Conservation (phyloP, 2,329 filamentous ascomycete species). For the Penicillium occitanis region DNA sequence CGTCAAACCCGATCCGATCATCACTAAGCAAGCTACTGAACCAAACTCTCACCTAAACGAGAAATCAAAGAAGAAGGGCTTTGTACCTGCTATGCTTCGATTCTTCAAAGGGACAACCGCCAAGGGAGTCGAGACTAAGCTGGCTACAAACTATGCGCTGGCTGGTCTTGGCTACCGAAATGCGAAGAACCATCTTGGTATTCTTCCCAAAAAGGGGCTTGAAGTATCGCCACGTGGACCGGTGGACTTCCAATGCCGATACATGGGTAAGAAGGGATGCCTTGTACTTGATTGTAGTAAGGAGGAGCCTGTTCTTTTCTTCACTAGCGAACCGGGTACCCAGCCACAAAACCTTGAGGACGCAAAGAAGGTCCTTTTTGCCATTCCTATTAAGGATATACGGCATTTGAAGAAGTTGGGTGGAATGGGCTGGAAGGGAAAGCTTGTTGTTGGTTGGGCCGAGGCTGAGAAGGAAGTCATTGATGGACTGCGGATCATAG, state of each 20-base stretch:
- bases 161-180: conserved; percentile 61
- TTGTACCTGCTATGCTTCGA: conserved; percentile 56
- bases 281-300: conserved; percentile 59
- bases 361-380: conserved; percentile 61
- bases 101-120: conserved; percentile 71
- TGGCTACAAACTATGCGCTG: conserved; percentile 69
- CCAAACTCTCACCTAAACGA: background rate
- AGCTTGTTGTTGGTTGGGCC: conserved; percentile 78
- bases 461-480: conserved; percentile 67
- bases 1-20: conserved; percentile 51
- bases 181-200: conserved; percentile 70
- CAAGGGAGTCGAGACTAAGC: conserved; percentile 68
- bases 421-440: conserved; percentile 81
- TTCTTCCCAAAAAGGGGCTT: conserved; percentile 55
- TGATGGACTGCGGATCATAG: conserved; percentile 69
- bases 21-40: conserved; percentile 3
- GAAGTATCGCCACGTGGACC: conserved; percentile 59
- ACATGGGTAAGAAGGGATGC: conserved; percentile 68
- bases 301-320: conserved; percentile 55
- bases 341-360: conserved; percentile 49
- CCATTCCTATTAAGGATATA: conserved; percentile 68
- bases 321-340: conserved; percentile 52
- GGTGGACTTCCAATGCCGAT: conserved; percentile 72
- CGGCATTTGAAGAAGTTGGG: conserved; percentile 75
- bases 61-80: conserved; percentile 23